A percentile compares a stretch with the other conserved stretches of the same genome.
These are phyloP conservation scores for Lomentospora prolificans DNA, from an alignment of 2,329 filamentous ascomycete genomes.

Conservation along the genomic window DNA sequence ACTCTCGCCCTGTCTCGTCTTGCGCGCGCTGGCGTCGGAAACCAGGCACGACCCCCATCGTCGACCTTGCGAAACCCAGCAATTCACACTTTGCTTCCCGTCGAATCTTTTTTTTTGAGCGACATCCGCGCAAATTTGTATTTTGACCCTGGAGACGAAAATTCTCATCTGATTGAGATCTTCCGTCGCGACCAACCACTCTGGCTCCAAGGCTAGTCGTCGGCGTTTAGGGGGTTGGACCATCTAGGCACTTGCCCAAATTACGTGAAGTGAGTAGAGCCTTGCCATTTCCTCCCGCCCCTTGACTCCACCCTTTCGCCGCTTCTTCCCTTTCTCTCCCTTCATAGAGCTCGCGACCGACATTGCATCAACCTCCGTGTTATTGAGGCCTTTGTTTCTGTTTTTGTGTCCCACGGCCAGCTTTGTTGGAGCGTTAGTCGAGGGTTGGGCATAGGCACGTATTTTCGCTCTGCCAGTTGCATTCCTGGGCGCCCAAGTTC, in stretches of 20 bases:
- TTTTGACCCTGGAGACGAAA: too few species aligned
- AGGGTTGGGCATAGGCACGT: not conserved
- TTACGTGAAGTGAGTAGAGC: not conserved
- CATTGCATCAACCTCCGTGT: too few species aligned
- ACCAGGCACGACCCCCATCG: not conserved
- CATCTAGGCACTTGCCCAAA: not conserved
- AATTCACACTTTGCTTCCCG: not conserved
- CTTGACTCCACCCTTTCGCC: not conserved
- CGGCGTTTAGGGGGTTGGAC: slow-evolving; percentile 2
- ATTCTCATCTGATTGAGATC: not conserved
- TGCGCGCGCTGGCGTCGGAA: not conserved
- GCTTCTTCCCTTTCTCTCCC: not conserved
- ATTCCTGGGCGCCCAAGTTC: not conserved
- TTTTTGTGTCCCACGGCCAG: too few species aligned
- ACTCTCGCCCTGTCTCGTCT: not conserved
- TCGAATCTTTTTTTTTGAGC: not conserved
- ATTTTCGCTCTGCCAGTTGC: not conserved
- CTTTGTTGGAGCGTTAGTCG: too few species aligned
- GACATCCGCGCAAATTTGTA: not conserved
- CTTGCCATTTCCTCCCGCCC: not conserved
- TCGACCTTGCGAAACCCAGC: not conserved
- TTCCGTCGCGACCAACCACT: not conserved
- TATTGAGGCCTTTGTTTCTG: too few species aligned
- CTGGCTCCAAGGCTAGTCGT: not conserved
- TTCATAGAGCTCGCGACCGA: not conserved